A percentile compares a stretch with the other conserved stretches of the same genome.
Evolutionary conservation across 1,284 basidiomycete genomes (phyloP).

Genomic region (Naganishia cerealis): DNA sequence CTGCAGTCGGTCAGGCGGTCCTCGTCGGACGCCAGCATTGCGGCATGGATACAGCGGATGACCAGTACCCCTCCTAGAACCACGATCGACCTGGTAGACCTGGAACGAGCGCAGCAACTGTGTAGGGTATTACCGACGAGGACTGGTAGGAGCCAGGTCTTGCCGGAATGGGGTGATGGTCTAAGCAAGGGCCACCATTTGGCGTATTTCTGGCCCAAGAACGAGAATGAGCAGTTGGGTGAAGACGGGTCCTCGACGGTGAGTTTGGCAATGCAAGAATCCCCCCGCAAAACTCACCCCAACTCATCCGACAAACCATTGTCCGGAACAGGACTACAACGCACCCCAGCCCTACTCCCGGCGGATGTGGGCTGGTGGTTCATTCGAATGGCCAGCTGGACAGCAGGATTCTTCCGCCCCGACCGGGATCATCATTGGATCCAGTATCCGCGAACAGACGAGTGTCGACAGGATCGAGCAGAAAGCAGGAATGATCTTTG

Average conservation of each 20-base stretch:
- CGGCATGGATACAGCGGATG: slow-evolving; percentile 38
- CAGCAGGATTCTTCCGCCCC: slow-evolving; percentile 63
- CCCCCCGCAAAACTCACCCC: background rate
- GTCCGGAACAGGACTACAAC: slow-evolving; percentile 51
- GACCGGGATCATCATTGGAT: slow-evolving; percentile 59
- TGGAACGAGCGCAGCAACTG: slow-evolving; percentile 38
- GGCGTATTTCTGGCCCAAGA: slow-evolving; percentile 70
- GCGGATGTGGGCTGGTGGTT: slow-evolving; percentile 81
- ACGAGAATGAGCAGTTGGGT: slow-evolving; percentile 62
- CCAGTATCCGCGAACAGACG: slow-evolving; percentile 59
- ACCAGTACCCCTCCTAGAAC: slow-evolving; percentile 32
- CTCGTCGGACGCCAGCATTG: slow-evolving; percentile 5
- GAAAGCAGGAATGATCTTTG: slow-evolving; percentile 75
- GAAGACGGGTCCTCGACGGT: slow-evolving; percentile 63
- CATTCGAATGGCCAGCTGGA: slow-evolving; percentile 67
- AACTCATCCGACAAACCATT: background rate
- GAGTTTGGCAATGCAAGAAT: slow-evolving; percentile 59
- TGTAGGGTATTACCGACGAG: slow-evolving; percentile 66
- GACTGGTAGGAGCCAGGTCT: slow-evolving; percentile 58
- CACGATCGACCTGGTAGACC: slow-evolving; percentile 37
- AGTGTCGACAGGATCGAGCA: slow-evolving; percentile 63
- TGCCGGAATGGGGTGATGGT: slow-evolving; percentile 51
- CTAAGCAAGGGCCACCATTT: slow-evolving; percentile 69
- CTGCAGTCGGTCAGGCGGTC: background rate
- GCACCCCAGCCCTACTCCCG: slow-evolving; percentile 70